Percentiles rank a stretch among this genome's conserved stretches.
Evolutionary conservation across 2,329 filamentous ascomycete species (phyloP).

Genomic region (Triangularia verruculosa): DNA sequence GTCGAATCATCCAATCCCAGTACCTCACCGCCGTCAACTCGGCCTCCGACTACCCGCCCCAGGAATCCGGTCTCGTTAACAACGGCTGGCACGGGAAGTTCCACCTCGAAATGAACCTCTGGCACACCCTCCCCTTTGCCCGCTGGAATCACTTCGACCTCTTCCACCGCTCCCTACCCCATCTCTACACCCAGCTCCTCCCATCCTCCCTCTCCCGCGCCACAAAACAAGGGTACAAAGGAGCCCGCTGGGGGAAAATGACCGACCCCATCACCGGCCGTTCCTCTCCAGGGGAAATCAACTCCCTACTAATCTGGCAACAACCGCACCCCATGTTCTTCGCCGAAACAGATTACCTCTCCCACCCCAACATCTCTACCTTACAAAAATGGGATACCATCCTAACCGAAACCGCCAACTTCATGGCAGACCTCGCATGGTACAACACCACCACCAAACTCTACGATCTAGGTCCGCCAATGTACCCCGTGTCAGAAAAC

Average conservation of each 20-base stretch:
- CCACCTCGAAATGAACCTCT: slow-evolving; percentile 53
- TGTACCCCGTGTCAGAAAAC: slow-evolving; percentile 52
- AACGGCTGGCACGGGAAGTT: slow-evolving; percentile 58
- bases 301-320: slow-evolving; percentile 60
- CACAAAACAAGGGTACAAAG: slow-evolving; percentile 40
- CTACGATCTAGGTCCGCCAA: slow-evolving; percentile 49
- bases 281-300: slow-evolving; percentile 58
- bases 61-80: slow-evolving; percentile 48
- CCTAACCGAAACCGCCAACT: slow-evolving; percentile 51
- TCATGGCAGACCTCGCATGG: slow-evolving; percentile 58
- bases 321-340: slow-evolving; percentile 61
- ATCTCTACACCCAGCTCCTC: slow-evolving; percentile 47
- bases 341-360: slow-evolving; percentile 53
- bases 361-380: slow-evolving; percentile 39
- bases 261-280: slow-evolving; percentile 50
- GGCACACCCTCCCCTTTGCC: slow-evolving; percentile 51
- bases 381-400: slow-evolving; percentile 53
- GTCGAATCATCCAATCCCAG: slow-evolving; percentile 51
- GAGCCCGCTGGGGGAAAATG: slow-evolving; percentile 53
- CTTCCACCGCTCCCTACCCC: slow-evolving; percentile 43
- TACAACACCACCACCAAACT: slow-evolving; percentile 48
- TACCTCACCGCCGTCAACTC: slow-evolving; percentile 53
- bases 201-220: slow-evolving; percentile 38
- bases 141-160: slow-evolving; percentile 48
- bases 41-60: slow-evolving; percentile 46